Evolutionary conservation across 1,284 basidiomycete species (phyloP).

Genomic region (Thecaphora thlaspeos): DNA sequence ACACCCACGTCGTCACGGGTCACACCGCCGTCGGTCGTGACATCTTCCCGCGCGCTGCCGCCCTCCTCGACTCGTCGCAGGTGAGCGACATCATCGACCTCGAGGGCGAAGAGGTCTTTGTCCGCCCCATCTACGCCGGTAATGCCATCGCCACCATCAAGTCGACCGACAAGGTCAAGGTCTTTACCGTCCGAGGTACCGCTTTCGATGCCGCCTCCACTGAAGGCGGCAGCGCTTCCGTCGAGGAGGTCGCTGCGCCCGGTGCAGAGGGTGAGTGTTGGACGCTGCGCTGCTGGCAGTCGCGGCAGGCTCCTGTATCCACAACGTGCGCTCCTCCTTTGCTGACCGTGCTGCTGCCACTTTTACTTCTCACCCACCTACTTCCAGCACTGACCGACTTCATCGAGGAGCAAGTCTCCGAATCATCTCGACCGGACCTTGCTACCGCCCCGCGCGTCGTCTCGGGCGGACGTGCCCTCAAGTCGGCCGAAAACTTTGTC

Average conservation of each 20-base stretch:
- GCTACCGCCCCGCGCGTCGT: slow-evolving; percentile 84
- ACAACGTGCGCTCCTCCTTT: background rate
- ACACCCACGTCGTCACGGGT: slow-evolving; percentile 84
- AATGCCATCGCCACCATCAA: slow-evolving; percentile 94
- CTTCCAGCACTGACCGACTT: slow-evolving; percentile 64
- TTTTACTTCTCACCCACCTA: background rate
- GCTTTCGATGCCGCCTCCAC: slow-evolving; percentile 72
- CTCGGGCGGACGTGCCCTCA: slow-evolving; percentile 92
- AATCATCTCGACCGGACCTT: slow-evolving; percentile 91
- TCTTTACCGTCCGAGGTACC: slow-evolving; percentile 94
- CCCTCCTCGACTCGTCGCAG: slow-evolving; percentile 68
- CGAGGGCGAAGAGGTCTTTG: slow-evolving; percentile 75
- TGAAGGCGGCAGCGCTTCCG: slow-evolving; percentile 64
- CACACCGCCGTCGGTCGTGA: slow-evolving; percentile 74
- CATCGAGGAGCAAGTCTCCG: slow-evolving; percentile 78
- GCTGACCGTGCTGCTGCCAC: background rate
- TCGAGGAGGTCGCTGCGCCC: slow-evolving; percentile 70
- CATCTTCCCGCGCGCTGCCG: slow-evolving; percentile 81
- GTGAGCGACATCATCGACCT: slow-evolving; percentile 91
- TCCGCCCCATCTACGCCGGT: slow-evolving; percentile 94
- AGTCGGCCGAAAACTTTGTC: slow-evolving; percentile 89
- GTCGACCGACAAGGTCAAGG: slow-evolving; percentile 77
- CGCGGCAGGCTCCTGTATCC: no score
- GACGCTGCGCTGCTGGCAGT: background rate
- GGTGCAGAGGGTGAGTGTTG: slow-evolving; percentile 60